phyloP scores from a whole-genome alignment of 441 rosid genomes.

The Arabidopsis hybrid region DNA sequence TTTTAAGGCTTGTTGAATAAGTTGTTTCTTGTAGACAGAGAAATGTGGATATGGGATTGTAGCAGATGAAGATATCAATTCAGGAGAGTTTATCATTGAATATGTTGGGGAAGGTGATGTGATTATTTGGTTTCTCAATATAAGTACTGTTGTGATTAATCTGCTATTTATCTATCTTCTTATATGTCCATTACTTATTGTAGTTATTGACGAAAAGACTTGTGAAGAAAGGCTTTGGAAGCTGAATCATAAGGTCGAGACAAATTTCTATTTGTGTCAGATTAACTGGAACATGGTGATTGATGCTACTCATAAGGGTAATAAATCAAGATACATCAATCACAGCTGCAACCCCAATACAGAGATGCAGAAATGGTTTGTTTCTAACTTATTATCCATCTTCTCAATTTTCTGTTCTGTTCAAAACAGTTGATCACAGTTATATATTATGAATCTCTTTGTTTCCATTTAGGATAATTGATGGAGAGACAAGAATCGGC shows the following conservation, averaged over 20 bases:
- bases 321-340: constrained; percentile 97
- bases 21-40: constrained; percentile 82
- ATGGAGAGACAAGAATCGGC: constrained; percentile 98
- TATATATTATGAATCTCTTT: background rate
- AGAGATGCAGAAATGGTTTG: constrained; percentile 99
- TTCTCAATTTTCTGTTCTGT: constrained; percentile 17
- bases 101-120: constrained; percentile 95
- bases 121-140: background rate
- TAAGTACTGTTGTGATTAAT: background rate
- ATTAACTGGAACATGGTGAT: constrained; percentile 97
- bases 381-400: background rate
- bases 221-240: constrained; percentile 98
- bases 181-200: constrained; percentile 8
- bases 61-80: constrained; percentile 85
- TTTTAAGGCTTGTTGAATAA: constrained; percentile 36
- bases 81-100: constrained; percentile 92
- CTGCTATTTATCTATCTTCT: constrained; percentile 1
- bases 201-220: constrained; percentile 96
- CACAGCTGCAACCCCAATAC: constrained; percentile 96
- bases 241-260: constrained; percentile 76
- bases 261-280: constrained; percentile 92
- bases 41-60: constrained; percentile 92
- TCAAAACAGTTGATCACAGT: background rate
- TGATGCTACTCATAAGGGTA: constrained; percentile 97
- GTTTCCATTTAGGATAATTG: constrained; percentile 73